These are phyloP conservation scores for Heracleum sosnowskyi DNA, from an alignment of 129 eudicot species.

Conservation along the genomic window DNA sequence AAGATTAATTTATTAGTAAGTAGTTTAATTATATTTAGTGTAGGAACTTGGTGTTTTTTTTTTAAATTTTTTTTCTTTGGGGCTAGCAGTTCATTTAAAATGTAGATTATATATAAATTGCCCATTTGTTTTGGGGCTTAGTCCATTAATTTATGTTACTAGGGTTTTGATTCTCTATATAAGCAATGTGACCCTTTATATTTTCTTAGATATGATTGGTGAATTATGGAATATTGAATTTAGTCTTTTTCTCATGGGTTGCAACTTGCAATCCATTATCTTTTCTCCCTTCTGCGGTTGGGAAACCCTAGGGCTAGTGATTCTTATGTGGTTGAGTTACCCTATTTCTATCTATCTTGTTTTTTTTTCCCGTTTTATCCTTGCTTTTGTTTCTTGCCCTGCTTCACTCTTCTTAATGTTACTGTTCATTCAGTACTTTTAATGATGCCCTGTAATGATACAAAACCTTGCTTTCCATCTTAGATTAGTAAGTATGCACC, in stretches of 20 bases:
- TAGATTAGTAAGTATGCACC: not conserved
- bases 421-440: not conserved
- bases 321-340: no score
- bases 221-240: not conserved
- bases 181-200: not conserved
- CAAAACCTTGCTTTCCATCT: not conserved
- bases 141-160: not conserved
- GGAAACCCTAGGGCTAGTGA: no score
- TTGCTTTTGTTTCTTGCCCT: not conserved
- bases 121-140: not conserved
- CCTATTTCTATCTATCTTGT: no score
- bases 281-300: no score
- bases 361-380: not conserved
- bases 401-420: not conserved
- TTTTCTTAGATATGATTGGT: no score
- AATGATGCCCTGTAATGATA: no score
- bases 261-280: not conserved
- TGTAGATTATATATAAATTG: not conserved
- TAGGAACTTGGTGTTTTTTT: not conserved
- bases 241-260: not conserved
- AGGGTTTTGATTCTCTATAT: no score
- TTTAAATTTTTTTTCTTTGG: not conserved
- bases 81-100: not conserved
- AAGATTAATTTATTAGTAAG: not conserved
- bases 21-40: not conserved